These are phyloP conservation scores for Imleria badia DNA, from an alignment of 768 basidiomycete species.

Conservation along the genomic window DNA sequence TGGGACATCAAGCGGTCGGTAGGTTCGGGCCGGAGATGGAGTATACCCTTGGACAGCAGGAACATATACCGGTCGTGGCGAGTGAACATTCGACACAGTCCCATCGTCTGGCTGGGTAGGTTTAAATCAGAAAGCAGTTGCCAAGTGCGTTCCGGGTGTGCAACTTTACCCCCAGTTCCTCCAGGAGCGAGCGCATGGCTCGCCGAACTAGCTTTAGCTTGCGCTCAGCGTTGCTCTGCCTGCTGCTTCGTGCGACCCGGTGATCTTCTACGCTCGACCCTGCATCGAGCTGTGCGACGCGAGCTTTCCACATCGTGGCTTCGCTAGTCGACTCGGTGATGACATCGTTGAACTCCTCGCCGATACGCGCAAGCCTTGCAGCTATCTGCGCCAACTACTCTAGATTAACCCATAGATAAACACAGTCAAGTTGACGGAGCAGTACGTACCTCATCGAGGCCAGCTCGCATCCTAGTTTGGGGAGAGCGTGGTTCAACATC, in stretches of 20 bases:
- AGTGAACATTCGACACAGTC: slow-evolving; percentile 6
- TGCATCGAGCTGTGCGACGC: slow-evolving; percentile 40
- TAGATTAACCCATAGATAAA: not conserved
- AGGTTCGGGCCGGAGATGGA: slow-evolving; percentile 7
- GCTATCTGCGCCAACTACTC: slow-evolving; percentile 29
- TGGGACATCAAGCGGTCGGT: slow-evolving; percentile 4
- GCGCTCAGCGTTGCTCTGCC: slow-evolving; percentile 33
- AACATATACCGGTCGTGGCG: slow-evolving; percentile 8
- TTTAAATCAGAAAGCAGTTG: not conserved
- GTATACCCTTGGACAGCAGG: not conserved
- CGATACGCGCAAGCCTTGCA: slow-evolving; percentile 27
- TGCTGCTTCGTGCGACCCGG: slow-evolving; percentile 32
- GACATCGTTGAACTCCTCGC: slow-evolving; percentile 29
- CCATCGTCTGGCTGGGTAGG: slow-evolving; percentile 23
- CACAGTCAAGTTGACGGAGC: not conserved
- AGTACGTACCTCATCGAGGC: slow-evolving; percentile 29
- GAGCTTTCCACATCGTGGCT: slow-evolving; percentile 20
- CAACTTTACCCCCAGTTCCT: slow-evolving; percentile 39
- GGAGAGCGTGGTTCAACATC: slow-evolving; percentile 16
- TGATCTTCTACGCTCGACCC: slow-evolving; percentile 20
- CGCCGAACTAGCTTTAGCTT: slow-evolving; percentile 36
- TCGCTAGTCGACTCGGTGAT: slow-evolving; percentile 25
- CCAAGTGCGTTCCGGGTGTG: not conserved
- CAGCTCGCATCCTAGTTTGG: slow-evolving; percentile 17
- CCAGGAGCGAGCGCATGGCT: slow-evolving; percentile 42